Conservation (phyloP, 1,139 yeast species). For the Scheffersomyces titani region DNA sequence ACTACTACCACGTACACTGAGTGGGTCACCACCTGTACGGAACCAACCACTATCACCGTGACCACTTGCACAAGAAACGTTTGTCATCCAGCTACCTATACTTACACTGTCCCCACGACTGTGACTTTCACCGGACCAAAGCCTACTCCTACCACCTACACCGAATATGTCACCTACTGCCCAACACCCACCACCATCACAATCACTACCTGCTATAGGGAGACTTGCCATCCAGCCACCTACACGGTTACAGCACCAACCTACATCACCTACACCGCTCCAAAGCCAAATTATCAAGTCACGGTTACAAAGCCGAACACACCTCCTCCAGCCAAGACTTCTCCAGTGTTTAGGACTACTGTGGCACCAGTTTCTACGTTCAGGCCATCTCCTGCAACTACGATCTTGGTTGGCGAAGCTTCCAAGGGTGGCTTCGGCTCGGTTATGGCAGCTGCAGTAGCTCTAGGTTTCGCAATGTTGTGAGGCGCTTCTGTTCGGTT, state of each 20-base stretch:
- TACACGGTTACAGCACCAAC: constrained; percentile 14
- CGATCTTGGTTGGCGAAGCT: not conserved
- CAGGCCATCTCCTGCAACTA: not conserved
- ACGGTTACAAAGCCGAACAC: not conserved
- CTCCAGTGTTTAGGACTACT: not conserved
- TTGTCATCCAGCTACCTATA: constrained; percentile 13
- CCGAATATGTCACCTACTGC: constrained; percentile 21
- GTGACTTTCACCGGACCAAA: constrained; percentile 10
- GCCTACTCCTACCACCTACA: constrained; percentile 13
- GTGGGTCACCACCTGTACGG: constrained; percentile 21
- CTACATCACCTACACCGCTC: constrained; percentile 13
- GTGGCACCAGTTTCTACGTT: not conserved
- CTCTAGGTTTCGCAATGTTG: not conserved
- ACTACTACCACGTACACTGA: constrained; percentile 16
- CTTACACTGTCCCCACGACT: constrained; percentile 15
- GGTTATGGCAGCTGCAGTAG: not conserved
- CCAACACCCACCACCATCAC: constrained; percentile 17
- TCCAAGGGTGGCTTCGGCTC: not conserved
- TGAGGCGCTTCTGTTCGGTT: not conserved
- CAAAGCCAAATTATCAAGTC: not conserved
- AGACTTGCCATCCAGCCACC: constrained; percentile 12
- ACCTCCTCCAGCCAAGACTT: not conserved
- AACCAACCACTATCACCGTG: constrained; percentile 15
- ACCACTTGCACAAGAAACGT: constrained; percentile 13
- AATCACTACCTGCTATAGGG: constrained; percentile 15